These are phyloP conservation scores for Acer yangbiense DNA, from an alignment of 345 rosid species.

Conservation along the genomic window DNA sequence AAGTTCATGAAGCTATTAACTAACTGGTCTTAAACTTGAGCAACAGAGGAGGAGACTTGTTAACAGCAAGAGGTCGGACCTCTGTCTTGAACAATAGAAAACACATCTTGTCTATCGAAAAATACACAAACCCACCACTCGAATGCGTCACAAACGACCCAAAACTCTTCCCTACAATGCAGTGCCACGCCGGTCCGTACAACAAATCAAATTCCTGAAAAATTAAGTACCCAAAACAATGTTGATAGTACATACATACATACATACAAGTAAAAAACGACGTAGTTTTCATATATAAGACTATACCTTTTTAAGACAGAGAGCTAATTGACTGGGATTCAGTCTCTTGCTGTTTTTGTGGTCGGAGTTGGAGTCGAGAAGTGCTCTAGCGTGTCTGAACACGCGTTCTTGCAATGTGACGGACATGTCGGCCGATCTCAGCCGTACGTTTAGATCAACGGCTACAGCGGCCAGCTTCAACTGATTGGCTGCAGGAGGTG, in stretches of 20 bases:
- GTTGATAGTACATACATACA: too few species aligned
- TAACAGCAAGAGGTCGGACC: slow-evolving; percentile 35
- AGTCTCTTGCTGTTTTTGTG: slow-evolving; percentile 11
- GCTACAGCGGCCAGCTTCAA: slow-evolving; percentile 47
- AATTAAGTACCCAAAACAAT: too few species aligned
- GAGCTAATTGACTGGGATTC: slow-evolving; percentile 43
- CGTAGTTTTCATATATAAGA: not conserved
- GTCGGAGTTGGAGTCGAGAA: slow-evolving; percentile 31
- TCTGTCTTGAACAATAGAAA: slow-evolving; percentile 70
- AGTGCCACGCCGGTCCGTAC: slow-evolving; percentile 57
- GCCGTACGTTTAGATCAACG: slow-evolving; percentile 46
- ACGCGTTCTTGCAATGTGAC: slow-evolving; percentile 48
- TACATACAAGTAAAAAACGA: not conserved
- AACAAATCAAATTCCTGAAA: slow-evolving; percentile 40
- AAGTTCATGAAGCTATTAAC: not conserved
- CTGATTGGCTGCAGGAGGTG: slow-evolving; percentile 22
- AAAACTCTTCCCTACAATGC: slow-evolving; percentile 48
- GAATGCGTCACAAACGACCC: slow-evolving; percentile 50
- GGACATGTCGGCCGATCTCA: slow-evolving; percentile 61
- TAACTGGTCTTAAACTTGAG: not conserved
- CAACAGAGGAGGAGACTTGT: slow-evolving; percentile 24
- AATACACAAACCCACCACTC: slow-evolving; percentile 43
- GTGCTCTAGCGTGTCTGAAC: slow-evolving; percentile 36
- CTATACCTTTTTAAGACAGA: slow-evolving; percentile 50
- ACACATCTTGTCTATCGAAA: slow-evolving; percentile 44